Base-by-base conservation (phyloP, 257 asterid species). In the Penstemon davidsonii region DNA sequence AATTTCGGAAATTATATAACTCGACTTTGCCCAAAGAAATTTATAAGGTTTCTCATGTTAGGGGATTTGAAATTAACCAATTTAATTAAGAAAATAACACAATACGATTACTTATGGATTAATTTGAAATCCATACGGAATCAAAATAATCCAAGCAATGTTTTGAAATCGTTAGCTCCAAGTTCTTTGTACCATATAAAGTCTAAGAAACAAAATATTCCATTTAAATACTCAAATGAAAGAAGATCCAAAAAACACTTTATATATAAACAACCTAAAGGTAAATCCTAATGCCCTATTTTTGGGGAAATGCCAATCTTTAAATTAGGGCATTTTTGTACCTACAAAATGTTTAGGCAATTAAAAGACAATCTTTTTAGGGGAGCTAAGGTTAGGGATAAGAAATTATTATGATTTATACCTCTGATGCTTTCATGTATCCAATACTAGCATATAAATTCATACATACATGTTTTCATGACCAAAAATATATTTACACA, bases 221-320 rank as follows among this genome's bases (percentile, higher is more conserved):
- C 18, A 9, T 40, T 40, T 1, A 56, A 19, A 46, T 13, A 33
- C 8, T 57, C 47, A 49, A 58, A 56, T 65, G 62, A 39, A 72
- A 15, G 67, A 59, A 13, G 64, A 73, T 11, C 6, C 18, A 10
- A 3, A 51, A 13, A 41, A 13, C 62, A 1, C 7, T 65, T 25
- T 25, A 25, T 25, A 25, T 25, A 52, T 47, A 73, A 64, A 56
- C 45, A 58, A 72, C 12, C 39, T 19, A 46, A 72, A 72, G 64
- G 60, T 36, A 62, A 36, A 15, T 53, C 64, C 7, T 15, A 52
- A 12, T 69, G 57, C 63, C 69, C 71, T 13, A 25, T 53, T 62
- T 15, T 42, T 62, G 12, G 62, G 75, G 75, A 47, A 42, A 2
- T 68, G 56, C 57, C n/a, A 61, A 70, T 60, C 69, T 60, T 42